Percentiles rank a stretch among this genome's conserved stretches.
Conservation (phyloP, 805 yeast species). For the Lipomyces spencermartinsiae region DNA sequence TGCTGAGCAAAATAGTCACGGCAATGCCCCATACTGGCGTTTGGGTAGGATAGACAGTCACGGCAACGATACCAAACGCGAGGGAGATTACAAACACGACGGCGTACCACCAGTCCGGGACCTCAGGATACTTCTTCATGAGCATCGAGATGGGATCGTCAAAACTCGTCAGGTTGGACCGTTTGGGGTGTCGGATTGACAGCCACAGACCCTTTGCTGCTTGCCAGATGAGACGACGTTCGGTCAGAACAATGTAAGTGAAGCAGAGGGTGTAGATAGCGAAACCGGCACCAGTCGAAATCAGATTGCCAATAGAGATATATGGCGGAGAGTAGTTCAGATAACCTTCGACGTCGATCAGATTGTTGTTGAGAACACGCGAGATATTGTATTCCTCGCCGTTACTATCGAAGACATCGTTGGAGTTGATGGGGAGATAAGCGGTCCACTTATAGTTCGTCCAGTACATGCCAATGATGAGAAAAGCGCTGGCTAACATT, state of each 20-base stretch:
- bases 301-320: slow-evolving; percentile 66
- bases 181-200: slow-evolving; percentile 11
- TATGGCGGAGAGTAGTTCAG: slow-evolving; percentile 68
- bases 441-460: slow-evolving; percentile 47
- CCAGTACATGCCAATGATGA: slow-evolving; percentile 51
- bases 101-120: slow-evolving; percentile 51
- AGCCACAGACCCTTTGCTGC: slow-evolving; percentile 8
- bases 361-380: slow-evolving; percentile 53
- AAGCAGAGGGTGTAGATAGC: slow-evolving; percentile 64
- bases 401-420: slow-evolving; percentile 57
- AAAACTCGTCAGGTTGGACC: background rate
- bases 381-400: slow-evolving; percentile 57
- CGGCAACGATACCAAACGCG: slow-evolving; percentile 43
- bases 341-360: slow-evolving; percentile 58
- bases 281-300: slow-evolving; percentile 63
- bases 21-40: slow-evolving; percentile 70
- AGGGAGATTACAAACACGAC: slow-evolving; percentile 53
- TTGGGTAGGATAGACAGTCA: slow-evolving; percentile 45
- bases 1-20: slow-evolving; percentile 60
- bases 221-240: slow-evolving; percentile 22
- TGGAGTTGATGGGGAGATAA: slow-evolving; percentile 55
- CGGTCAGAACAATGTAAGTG: slow-evolving; percentile 46
- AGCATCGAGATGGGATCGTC: slow-evolving; percentile 39
- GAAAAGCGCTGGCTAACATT: slow-evolving; percentile 43
- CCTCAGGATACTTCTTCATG: slow-evolving; percentile 64